Percentiles rank a stretch among this genome's conserved stretches.
Evolutionary conservation across 768 basidiomycete genomes (phyloP).

Genomic region (Coprinopsis cinerea): DNA sequence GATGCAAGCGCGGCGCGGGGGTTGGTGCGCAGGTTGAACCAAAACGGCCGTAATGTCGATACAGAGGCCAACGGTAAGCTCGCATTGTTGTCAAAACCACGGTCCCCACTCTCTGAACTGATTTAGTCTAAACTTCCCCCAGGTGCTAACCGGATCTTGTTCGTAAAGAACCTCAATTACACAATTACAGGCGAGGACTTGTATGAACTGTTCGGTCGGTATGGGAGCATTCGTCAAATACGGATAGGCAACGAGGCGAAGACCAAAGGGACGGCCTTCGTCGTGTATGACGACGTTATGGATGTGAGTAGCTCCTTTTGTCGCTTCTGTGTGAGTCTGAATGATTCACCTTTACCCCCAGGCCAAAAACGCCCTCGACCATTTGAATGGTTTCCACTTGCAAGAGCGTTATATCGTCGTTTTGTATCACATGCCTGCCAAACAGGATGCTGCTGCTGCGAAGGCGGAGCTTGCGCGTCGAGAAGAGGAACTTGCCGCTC

Average conservation of each 20-base stretch:
- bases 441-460: slow-evolving; percentile 88
- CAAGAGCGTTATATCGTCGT: slow-evolving; percentile 99
- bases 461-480: slow-evolving; percentile 88
- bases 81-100: neutral
- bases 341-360: slow-evolving; percentile 24
- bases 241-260: slow-evolving; percentile 89
- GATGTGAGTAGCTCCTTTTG: slow-evolving; percentile 63
- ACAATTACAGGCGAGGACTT: slow-evolving; percentile 90
- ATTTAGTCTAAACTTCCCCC: slow-evolving; percentile 80
- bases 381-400: slow-evolving; percentile 95
- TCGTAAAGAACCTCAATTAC: slow-evolving; percentile 91
- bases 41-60: slow-evolving; percentile 46
- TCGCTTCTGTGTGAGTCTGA: too few relatives aligned
- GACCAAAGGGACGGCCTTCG: slow-evolving; percentile 93
- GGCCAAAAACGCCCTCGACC: slow-evolving; percentile 96
- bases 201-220: slow-evolving; percentile 96
- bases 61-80: slow-evolving; percentile 61
- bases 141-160: slow-evolving; percentile 87
- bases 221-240: slow-evolving; percentile 94
- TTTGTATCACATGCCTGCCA: slow-evolving; percentile 95
- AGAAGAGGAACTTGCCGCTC: slow-evolving; percentile 82
- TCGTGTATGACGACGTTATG: slow-evolving; percentile 95
- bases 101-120: slow-evolving; percentile 2
- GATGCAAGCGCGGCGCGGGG: neutral
- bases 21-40: neutral